phyloP scores from a whole-genome alignment of 352 stramenopile genomes.

The Globisporangium orthogonon region DNA sequence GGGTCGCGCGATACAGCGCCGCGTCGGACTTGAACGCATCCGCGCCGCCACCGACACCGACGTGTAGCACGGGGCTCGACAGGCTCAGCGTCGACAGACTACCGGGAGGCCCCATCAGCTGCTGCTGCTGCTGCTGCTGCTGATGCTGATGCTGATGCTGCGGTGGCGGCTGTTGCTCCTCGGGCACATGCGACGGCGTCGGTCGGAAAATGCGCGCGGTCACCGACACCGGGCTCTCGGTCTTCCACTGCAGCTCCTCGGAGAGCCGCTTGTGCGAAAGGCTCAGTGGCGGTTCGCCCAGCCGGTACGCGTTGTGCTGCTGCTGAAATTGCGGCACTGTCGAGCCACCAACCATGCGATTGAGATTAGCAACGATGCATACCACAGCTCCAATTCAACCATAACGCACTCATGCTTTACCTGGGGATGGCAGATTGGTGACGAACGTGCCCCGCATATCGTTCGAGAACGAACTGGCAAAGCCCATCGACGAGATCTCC shows the following conservation, averaged over 20 bases:
- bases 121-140: slow-evolving; percentile 4
- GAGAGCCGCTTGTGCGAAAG: slow-evolving; percentile 50
- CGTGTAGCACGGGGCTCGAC: slow-evolving; percentile 7
- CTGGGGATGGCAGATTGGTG: slow-evolving; percentile 7
- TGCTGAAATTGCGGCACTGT: slow-evolving; percentile 20
- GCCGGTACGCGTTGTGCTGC: slow-evolving; percentile 20
- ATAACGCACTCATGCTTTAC: neutral
- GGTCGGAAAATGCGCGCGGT: slow-evolving; percentile 49
- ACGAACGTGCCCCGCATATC: slow-evolving; percentile 11
- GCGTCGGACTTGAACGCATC: slow-evolving; percentile 36
- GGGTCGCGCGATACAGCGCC: slow-evolving; percentile 40
- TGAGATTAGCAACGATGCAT: neutral
- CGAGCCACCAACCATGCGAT: neutral
- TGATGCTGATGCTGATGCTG: slow-evolving; percentile 18
- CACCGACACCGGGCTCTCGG: slow-evolving; percentile 56
- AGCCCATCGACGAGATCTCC: slow-evolving; percentile 8
- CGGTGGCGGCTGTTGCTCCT: too few relatives aligned
- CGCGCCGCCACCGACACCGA: slow-evolving; percentile 5
- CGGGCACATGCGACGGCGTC: slow-evolving; percentile 8
- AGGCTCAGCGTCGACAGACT: slow-evolving; percentile 9
- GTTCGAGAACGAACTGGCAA: slow-evolving; percentile 8
- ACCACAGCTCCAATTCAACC: too few relatives aligned
- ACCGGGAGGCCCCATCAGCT: slow-evolving; percentile 15
- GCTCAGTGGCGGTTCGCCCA: slow-evolving; percentile 29
- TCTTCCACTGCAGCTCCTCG: slow-evolving; percentile 58